Base-by-base conservation (phyloP, 345 rosid species). In the Hypericum androsaemum region DNA sequence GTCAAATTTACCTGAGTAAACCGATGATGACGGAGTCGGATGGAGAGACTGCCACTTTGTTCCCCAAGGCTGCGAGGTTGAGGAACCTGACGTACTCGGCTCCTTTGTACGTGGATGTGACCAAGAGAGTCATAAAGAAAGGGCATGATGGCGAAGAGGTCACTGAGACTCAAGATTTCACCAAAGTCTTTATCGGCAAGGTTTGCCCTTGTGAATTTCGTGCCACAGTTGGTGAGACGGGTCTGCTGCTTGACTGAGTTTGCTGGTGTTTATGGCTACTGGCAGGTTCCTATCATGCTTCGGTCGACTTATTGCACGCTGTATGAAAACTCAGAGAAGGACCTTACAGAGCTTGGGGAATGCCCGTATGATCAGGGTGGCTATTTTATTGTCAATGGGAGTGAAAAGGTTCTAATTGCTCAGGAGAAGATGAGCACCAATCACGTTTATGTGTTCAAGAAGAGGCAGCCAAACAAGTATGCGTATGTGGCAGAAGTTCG, bases 361-460 rank as follows among this genome's bases (percentile, higher is more conserved):
- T 92, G 98, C 64, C 97, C 98, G 22, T 92, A 78, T 65, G 98
- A 92, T 68, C 98, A 92, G 74, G 98, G 98, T 8, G 98, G 96
- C 35, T 92, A 92, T 63, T 92, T 92, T 56, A 92, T 92, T 39
- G 88, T 92, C 12, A 92, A 92, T 77, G 96, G 96, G 43, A 92
- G 98, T 81, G 98, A 92, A 58, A 92, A 92, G 70, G 98, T 92
- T 74, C 72, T 92, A 17, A 92, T 92, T 67, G 97, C 98, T 39
- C 97, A 92, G 54, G 98, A 92, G 80, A 92, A 92, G 83, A 92
- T 92, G 96, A 92, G 98, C 74, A 88, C 98, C 22, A 92, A 92
- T 65, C 98, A 88, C 59, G 95, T 92, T 5, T 92, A 83, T 61
- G 98, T 92, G 43, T 92, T 92, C 77, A 92, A 88, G 67, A 92